Conservation (phyloP, 495 filamentous ascomycete genomes). For the Hypoxylon intermedium region DNA sequence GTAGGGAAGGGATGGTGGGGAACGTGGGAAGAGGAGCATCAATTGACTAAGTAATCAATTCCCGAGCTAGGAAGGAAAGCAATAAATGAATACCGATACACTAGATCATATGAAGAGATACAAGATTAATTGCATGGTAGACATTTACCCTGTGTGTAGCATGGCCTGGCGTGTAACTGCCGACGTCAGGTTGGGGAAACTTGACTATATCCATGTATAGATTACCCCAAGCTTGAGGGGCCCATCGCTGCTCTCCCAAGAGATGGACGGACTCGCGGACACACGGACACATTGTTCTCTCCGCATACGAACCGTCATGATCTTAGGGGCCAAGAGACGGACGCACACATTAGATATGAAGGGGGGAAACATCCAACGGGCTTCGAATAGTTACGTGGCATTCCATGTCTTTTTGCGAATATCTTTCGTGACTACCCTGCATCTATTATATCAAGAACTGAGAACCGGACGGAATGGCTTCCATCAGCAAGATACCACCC, state of each 20-base stretch:
- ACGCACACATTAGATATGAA: slow-evolving; percentile 10
- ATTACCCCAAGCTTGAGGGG: slow-evolving; percentile 15
- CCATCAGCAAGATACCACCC: background rate
- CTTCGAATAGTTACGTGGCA: background rate
- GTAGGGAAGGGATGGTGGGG: no score
- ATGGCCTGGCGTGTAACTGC: slow-evolving; percentile 26
- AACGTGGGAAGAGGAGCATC: no score
- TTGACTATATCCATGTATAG: slow-evolving; percentile 15
- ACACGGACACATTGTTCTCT: no score
- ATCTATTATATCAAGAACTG: no score
- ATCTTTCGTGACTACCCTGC: background rate
- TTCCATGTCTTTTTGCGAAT: background rate
- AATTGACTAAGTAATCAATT: slow-evolving; percentile 9
- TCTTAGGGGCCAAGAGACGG: background rate
- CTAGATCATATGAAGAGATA: background rate
- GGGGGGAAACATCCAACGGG: background rate
- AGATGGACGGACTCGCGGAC: background rate
- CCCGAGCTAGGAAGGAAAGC: slow-evolving; percentile 5
- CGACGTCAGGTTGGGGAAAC: slow-evolving; percentile 25
- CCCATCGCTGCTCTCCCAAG: slow-evolving; percentile 13
- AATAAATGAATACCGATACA: slow-evolving; percentile 21
- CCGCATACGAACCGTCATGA: slow-evolving; percentile 16
- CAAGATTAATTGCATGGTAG: background rate
- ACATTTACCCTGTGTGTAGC: background rate
- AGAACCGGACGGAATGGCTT: slow-evolving; percentile 1